Conservation (phyloP, 208 protist species). For the Acanthamoeba divionensis region DNA sequence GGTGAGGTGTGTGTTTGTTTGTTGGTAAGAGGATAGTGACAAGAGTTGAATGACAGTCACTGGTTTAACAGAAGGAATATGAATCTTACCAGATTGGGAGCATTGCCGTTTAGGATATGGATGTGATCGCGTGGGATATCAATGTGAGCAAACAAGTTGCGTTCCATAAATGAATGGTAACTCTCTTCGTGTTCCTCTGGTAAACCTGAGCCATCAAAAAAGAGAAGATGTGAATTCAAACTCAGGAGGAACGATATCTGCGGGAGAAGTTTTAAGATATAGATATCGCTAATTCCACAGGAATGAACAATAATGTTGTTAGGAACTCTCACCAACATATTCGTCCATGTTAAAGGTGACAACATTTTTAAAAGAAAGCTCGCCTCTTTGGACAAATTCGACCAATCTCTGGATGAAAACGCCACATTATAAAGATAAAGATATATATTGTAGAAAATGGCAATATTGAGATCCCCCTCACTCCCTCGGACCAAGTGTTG, state of each 20-base stretch:
- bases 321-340: slow-evolving; percentile 85
- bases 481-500: too few relatives aligned
- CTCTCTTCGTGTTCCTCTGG: slow-evolving; percentile 88
- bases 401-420: slow-evolving; percentile 83
- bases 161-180: slow-evolving; percentile 94
- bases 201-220: not conserved
- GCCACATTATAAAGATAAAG: too few relatives aligned
- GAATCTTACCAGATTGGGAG: slow-evolving; percentile 76
- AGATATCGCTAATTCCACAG: too few relatives aligned
- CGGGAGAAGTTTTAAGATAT: too few relatives aligned
- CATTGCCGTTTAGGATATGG: slow-evolving; percentile 91
- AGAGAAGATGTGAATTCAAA: too few relatives aligned
- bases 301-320: not conserved
- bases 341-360: slow-evolving; percentile 96
- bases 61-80: too few relatives aligned
- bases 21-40: too few relatives aligned
- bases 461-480: too few relatives aligned
- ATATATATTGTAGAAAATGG: too few relatives aligned
- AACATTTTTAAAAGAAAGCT: slow-evolving; percentile 89
- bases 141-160: slow-evolving; percentile 92
- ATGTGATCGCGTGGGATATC: slow-evolving; percentile 88
- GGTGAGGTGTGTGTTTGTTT: too few relatives aligned
- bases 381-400: slow-evolving; percentile 81
- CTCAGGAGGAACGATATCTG: too few relatives aligned
- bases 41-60: too few relatives aligned